Conservation (phyloP, 345 rosid species). For the Erucastrum elatum region DNA sequence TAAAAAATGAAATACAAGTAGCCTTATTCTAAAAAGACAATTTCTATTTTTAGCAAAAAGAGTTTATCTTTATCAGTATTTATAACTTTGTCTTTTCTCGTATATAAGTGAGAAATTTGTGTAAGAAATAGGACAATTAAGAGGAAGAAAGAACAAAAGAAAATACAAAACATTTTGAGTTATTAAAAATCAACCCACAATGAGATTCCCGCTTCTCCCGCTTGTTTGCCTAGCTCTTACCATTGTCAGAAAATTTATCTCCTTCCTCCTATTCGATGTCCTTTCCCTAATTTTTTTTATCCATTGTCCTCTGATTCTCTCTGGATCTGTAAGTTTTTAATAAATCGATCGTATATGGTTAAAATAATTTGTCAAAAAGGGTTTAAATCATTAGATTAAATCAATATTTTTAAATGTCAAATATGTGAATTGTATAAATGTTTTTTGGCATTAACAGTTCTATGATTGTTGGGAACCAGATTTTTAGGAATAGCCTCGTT, state of each 20-base stretch:
- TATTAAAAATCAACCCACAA: conserved; percentile 9
- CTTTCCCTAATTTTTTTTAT: not conserved
- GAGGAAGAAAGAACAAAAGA: not conserved
- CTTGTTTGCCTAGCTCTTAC: conserved; percentile 11
- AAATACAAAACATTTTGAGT: not conserved
- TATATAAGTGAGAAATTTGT: not conserved
- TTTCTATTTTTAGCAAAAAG: not conserved
- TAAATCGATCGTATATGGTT: not conserved
- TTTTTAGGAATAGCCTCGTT: not conserved
- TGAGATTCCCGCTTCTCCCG: conserved; percentile 56
- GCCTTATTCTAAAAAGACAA: not conserved
- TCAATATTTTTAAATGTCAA: not conserved
- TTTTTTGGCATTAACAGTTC: not conserved
- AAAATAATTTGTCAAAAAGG: too few relatives aligned
- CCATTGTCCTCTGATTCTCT: not conserved
- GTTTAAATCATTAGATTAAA: not conserved
- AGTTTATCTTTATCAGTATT: not conserved
- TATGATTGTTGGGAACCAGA: not conserved
- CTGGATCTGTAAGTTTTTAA: conserved; percentile 47
- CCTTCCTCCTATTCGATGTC: not conserved
- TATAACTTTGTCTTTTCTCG: not conserved
- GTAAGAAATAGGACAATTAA: not conserved
- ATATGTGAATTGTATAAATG: not conserved
- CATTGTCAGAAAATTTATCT: conserved; percentile 6
- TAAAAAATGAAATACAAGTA: not conserved